Conservation (phyloP, 805 yeast species). For the Cyberlindnera suaveolens region DNA sequence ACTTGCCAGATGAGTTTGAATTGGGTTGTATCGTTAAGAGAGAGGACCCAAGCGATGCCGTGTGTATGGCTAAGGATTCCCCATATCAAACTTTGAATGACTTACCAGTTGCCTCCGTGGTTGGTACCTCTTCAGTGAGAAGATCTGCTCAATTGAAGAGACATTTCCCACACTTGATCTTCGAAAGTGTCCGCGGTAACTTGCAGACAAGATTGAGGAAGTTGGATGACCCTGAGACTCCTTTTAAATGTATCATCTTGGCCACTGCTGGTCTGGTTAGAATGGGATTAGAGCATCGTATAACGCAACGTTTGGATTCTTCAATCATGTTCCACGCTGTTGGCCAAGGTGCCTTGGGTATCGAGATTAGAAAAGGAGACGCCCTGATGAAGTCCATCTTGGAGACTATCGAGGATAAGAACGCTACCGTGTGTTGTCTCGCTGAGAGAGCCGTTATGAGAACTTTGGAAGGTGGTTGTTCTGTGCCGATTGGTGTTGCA, state of each 20-base stretch:
- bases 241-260: slow-evolving; percentile 67
- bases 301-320: slow-evolving; percentile 62
- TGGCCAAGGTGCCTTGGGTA: slow-evolving; percentile 97
- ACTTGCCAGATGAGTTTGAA: slow-evolving; percentile 82
- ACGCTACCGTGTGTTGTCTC: slow-evolving; percentile 66
- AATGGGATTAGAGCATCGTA: slow-evolving; percentile 64
- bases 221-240: slow-evolving; percentile 64
- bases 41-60: slow-evolving; percentile 91
- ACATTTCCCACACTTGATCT: slow-evolving; percentile 67
- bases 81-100: slow-evolving; percentile 61
- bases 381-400: slow-evolving; percentile 51
- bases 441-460: slow-evolving; percentile 89
- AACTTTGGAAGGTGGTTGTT: slow-evolving; percentile 93
- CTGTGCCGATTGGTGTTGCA: slow-evolving; percentile 92
- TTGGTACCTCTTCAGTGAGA: slow-evolving; percentile 93
- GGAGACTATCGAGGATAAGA: slow-evolving; percentile 54
- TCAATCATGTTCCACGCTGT: slow-evolving; percentile 92
- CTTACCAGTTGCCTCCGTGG: slow-evolving; percentile 77
- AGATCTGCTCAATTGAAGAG: slow-evolving; percentile 86
- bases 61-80: slow-evolving; percentile 65
- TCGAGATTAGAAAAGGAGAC: slow-evolving; percentile 79
- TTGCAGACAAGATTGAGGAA: slow-evolving; percentile 74
- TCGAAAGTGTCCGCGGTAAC: slow-evolving; percentile 84
- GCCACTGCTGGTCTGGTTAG: slow-evolving; percentile 92
- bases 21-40: slow-evolving; percentile 82